Conservation (phyloP, 352 stramenopile genomes). For the Thalassiosira hispida region DNA sequence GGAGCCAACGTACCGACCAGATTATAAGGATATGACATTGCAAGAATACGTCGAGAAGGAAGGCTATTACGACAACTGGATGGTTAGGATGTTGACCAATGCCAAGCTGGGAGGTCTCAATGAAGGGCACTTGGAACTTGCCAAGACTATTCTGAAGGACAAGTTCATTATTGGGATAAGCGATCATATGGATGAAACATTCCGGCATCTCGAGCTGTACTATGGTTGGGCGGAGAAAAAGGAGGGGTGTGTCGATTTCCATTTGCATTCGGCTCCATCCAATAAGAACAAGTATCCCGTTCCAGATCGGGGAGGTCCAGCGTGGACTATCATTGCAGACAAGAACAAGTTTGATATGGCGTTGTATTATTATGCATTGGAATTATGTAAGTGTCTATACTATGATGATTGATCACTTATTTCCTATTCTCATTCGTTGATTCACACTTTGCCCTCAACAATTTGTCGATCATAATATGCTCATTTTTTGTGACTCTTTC, state of each 20-base stretch:
- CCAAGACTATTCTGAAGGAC: conserved; percentile 51
- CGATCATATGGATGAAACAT: conserved; percentile 60
- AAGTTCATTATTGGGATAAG: conserved; percentile 66
- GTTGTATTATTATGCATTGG: conserved; percentile 52
- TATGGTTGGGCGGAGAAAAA: conserved; percentile 54
- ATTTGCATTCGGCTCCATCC: conserved; percentile 27
- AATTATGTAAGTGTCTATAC: conserved; percentile 29
- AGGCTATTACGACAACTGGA: conserved; percentile 63
- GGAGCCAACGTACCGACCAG: conserved; percentile 53
- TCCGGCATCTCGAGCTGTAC: conserved; percentile 47
- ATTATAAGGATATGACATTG: conserved; percentile 46
- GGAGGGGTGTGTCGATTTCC: conserved; percentile 33
- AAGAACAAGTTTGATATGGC: conserved; percentile 58
- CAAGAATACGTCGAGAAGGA: conserved; percentile 43
- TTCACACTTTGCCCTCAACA: too few species aligned
- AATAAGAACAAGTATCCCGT: conserved; percentile 52
- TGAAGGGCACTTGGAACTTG: conserved; percentile 52
- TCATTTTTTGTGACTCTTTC: neutral
- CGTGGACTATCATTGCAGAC: conserved; percentile 41
- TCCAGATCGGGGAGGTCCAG: conserved; percentile 13
- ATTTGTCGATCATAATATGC: neutral
- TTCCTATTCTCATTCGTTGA: too few species aligned
- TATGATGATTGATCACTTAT: too few species aligned
- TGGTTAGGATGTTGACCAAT: conserved; percentile 59
- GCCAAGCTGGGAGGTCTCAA: conserved; percentile 48